Percentiles rank a stretch among this genome's conserved stretches.
Conservation (phyloP, 2,329 filamentous ascomycete genomes). For the Aspergillus novoparasiticus region DNA sequence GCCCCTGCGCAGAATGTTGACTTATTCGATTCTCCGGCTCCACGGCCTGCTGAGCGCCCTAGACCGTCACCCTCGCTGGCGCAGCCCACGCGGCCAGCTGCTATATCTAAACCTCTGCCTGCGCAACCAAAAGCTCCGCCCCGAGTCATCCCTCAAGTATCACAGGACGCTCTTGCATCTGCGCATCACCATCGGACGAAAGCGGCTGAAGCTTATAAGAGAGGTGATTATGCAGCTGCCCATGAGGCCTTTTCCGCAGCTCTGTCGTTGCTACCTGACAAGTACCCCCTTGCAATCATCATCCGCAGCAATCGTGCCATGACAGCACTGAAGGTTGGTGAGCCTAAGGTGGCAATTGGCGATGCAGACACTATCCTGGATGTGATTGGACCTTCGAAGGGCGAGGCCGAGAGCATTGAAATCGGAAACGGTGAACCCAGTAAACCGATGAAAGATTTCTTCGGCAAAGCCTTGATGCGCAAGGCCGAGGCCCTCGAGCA, state of each 20-base stretch:
- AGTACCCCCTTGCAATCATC: constrained; percentile 84
- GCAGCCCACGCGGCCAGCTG: constrained; percentile 43
- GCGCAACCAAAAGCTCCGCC: constrained; percentile 50
- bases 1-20: constrained; percentile 58
- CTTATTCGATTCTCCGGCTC: constrained; percentile 59
- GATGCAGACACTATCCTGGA: constrained; percentile 81
- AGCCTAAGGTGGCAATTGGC: constrained; percentile 80
- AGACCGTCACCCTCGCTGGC: constrained; percentile 37
- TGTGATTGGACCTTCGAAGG: constrained; percentile 77
- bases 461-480: constrained; percentile 87
- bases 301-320: constrained; percentile 88
- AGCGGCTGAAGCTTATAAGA: constrained; percentile 88
- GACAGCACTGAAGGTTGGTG: constrained; percentile 87
- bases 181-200: constrained; percentile 78
- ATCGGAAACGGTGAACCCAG: constrained; percentile 64
- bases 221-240: constrained; percentile 86
- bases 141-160: constrained; percentile 64
- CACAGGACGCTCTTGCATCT: constrained; percentile 68
- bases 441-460: constrained; percentile 91
- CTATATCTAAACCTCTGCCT: constrained; percentile 49
- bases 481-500: constrained; percentile 96
- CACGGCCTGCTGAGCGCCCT: constrained; percentile 28
- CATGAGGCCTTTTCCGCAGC: constrained; percentile 81
- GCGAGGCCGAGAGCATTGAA: constrained; percentile 77
- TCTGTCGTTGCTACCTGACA: constrained; percentile 70